Base-by-base conservation (phyloP, 179 eudicot species). In the Heliamphora pulchella region DNA sequence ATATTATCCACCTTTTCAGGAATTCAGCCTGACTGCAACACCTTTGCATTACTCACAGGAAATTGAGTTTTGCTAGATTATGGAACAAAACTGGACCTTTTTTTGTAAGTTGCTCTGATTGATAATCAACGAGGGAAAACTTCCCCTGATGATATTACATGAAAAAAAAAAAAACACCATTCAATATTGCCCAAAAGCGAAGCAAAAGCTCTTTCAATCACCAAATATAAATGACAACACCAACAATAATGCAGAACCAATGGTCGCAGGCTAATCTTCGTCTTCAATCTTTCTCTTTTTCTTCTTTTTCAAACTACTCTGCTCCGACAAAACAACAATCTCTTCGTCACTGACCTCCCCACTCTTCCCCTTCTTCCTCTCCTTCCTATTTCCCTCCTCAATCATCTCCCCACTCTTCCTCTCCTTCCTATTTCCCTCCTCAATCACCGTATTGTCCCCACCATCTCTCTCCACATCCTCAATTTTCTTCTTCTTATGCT, bases 281-380 rank as follows among this genome's bases (percentile, higher is more conserved):
- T n/a, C 70, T 61, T 62, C 10, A 47, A 61, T 76, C 18, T 14
- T 61, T 47, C 55, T 46, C 51, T n/a, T 74, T 65, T 39, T 55
- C 62, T 13, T 39, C 63, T 22, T 22, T 9, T 72, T 72, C 17
- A 6, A 72, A 20, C 58, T 47, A 50, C 43, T 72, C 3, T 50
- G 71, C 44, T 31, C 71, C 71, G 17, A 44, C n/a, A 15, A 83
- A 74, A 57, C 79, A 20, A 70, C 81, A 8, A 85, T 53, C 46
- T 57, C 71, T 14, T n/a, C n/a, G n/a, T n/a, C n/a, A n/a, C n/a
- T n/a, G n/a, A n/a, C 77, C 66, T 71, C 81, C 41, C 75, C 69
- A 39, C 13, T n/a, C n/a, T n/a, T n/a, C n/a, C n/a, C n/a, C n/a
- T n/a, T n/a, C n/a, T n/a, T n/a, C n/a, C n/a, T n/a, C n/a, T n/a